Base-by-base conservation (phyloP, 495 filamentous ascomycete species). In the Xylaria bambusicola region DNA sequence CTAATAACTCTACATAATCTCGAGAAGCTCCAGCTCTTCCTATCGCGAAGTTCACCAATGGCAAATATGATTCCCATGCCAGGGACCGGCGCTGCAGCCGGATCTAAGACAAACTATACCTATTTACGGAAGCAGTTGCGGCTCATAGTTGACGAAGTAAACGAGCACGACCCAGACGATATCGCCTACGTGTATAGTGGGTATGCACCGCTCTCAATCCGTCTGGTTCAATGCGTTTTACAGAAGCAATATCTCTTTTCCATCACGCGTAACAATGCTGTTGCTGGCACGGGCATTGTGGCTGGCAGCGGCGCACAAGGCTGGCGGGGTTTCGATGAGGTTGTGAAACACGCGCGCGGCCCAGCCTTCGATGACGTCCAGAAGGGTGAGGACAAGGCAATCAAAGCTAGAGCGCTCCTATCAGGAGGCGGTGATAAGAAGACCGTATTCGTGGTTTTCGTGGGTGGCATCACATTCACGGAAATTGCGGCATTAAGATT, bases 151-250 rank as follows among this genome's bases (percentile, higher is more conserved):
- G 93, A 98, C 71, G 95, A 99, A 71, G 93, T 98, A 57, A 93
- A 96, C 68, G 95, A 98, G 71, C 86, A 93, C 45, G 91, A 96
- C n/a, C 95, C 95, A 8, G 87, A 93, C 64, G 95, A 99, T 61
- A 90, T 98, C 61, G 90, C 95, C 9, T 99, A 98, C 68, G 93
- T 96, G 33, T 99, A 97, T 78, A 93, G 89, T 62, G 95, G 95
- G 45, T 98, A 97, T 70, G 95, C 95, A 6, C 94, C 95, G 2
- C 82, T 99, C 21, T 95, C 90, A 56, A 82, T 98, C 60, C 90
- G 95, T 15, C 84, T 99, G 17, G 88, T 99, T n/a, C 95, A 99
- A 74, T 94, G 90, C 64, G 82, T 98, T 33, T 72, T 98, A 53
- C 93, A 98, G 72, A 99, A 99, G 72, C 84, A 86, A 42, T 89